Evolutionary conservation across 306 rosid species (phyloP), one percentile per base, ranked within the genome.

Genomic region (Fragaria iinumae): DNA sequence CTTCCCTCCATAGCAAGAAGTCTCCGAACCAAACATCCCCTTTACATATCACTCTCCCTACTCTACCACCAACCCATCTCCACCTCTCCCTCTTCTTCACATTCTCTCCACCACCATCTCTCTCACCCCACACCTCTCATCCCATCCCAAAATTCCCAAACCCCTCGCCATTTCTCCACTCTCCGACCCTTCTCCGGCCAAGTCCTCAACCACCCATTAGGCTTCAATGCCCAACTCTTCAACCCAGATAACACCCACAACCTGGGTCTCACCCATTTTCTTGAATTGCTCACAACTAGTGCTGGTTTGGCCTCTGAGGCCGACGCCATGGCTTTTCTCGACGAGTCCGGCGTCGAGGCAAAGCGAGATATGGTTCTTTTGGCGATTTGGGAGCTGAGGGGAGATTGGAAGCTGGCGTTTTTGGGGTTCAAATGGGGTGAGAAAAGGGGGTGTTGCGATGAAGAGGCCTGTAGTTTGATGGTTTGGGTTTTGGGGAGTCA

Each of bases 401-500:
- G 84, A 60, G 88, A 89, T 41, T 91, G 88, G 89, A 84, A 78
- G 65, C 53, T 81, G 75, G 91, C 97, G 29, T 64, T 92, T 59
- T 78, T 87, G 76, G 92, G 93, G 32, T 89, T 89, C 84, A 78
- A 87, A 60, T 92, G 90, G 91, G 93, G 93, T 21, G 86, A 87
- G 47, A 84, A 82, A 67, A 71, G 79, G 75, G 82, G 83, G n/a
- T 86, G 82, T 75, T 27, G 77, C 67, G 96, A 92, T 82, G 96
- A 86, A 72, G 80, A 87, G 75, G 84, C 79, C 79, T 87, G 86
- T 79, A 81, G 86, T 82, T 81, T 90, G 91, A 89, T 95, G 85
- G 78, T 95, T 10, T 92, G 96, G 96, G 86, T 94, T 63, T 86
- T 92, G 84, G 97, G 95, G n/a, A 83, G 79, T 80, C 96, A 89